Percentiles rank a stretch among this genome's conserved stretches.
These are phyloP conservation scores for Metschnikowia proteae DNA, from an alignment of 805 yeast genomes.

Conservation along the genomic window DNA sequence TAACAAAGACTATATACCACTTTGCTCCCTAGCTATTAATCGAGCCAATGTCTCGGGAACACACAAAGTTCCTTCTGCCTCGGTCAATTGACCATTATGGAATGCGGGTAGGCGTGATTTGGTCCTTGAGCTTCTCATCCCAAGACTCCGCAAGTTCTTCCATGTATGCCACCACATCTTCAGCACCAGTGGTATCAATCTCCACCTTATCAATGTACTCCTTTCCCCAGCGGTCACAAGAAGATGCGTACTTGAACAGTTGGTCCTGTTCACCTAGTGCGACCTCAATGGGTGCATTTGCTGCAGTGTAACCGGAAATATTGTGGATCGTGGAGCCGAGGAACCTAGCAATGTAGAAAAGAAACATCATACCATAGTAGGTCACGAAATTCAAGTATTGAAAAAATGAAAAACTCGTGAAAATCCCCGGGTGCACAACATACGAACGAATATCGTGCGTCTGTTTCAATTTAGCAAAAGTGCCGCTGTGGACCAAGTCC, in stretches of 20 bases:
- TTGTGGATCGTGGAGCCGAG: conserved; percentile 88
- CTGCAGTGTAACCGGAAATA: conserved; percentile 83
- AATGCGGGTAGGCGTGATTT: conserved; percentile 54
- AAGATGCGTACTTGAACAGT: conserved; percentile 65
- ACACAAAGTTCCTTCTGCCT: too few species aligned
- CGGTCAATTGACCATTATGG: background rate
- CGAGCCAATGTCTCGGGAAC: too few species aligned
- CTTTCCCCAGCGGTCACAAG: conserved; percentile 58
- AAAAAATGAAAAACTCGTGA: conserved; percentile 76
- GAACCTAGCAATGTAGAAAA: conserved; percentile 79
- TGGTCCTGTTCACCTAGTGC: conserved; percentile 53
- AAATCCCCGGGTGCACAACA: conserved; percentile 91
- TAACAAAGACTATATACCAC: too few species aligned
- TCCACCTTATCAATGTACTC: conserved; percentile 57
- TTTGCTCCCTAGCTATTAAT: too few species aligned
- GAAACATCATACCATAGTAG: conserved; percentile 76
- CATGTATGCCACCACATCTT: conserved; percentile 63
- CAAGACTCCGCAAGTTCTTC: conserved; percentile 57
- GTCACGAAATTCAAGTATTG: conserved; percentile 74
- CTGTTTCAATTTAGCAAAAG: conserved; percentile 48
- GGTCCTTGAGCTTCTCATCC: conserved; percentile 72
- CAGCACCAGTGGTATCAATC: conserved; percentile 61
- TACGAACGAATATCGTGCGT: conserved; percentile 63
- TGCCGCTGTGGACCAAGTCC: conserved; percentile 75
- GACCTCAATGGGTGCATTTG: conserved; percentile 67